These are phyloP conservation scores for Thielaviopsis ethacetica DNA, from an alignment of 2,329 filamentous ascomycete species.

Conservation along the genomic window DNA sequence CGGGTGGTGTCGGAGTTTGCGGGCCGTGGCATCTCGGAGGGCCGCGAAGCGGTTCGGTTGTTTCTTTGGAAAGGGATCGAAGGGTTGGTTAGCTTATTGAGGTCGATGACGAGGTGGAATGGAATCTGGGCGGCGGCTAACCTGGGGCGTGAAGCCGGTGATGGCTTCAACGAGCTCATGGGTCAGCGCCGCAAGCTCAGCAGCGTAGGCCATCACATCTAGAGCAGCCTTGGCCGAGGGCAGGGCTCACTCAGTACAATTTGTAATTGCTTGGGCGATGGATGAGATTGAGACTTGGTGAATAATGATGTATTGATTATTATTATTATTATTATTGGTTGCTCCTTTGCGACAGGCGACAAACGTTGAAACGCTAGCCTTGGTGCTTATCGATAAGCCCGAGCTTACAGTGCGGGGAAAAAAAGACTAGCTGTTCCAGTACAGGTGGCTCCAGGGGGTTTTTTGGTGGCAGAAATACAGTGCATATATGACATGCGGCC, in stretches of 20 bases:
- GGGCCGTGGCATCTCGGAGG: slow-evolving; percentile 10
- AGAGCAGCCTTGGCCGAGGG: not conserved
- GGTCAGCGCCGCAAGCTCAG: slow-evolving; percentile 45
- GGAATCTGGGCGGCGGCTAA: slow-evolving; percentile 17
- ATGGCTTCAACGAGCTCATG: slow-evolving; percentile 56
- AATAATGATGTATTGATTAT: too few relatives aligned
- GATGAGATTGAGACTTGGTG: too few relatives aligned
- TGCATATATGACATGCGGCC: not conserved
- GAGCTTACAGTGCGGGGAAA: not conserved
- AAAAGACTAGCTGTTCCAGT: not conserved
- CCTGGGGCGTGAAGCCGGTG: slow-evolving; percentile 36
- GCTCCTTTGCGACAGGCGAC: not conserved
- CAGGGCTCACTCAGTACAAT: not conserved
- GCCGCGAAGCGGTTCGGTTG: slow-evolving; percentile 20
- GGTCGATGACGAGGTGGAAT: not conserved
- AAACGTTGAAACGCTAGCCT: not conserved
- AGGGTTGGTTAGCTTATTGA: not conserved
- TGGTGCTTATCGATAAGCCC: not conserved
- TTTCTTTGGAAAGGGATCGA: slow-evolving; percentile 2
- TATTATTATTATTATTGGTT: too few relatives aligned
- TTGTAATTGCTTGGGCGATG: too few relatives aligned
- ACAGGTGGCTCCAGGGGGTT: not conserved
- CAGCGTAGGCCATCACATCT: slow-evolving; percentile 50
- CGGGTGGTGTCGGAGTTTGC: slow-evolving; percentile 33
- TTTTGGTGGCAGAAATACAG: not conserved